Evolutionary conservation across 768 basidiomycete species (phyloP), one percentile per base, ranked within the genome.

Genomic region (Asterophora parasitica): DNA sequence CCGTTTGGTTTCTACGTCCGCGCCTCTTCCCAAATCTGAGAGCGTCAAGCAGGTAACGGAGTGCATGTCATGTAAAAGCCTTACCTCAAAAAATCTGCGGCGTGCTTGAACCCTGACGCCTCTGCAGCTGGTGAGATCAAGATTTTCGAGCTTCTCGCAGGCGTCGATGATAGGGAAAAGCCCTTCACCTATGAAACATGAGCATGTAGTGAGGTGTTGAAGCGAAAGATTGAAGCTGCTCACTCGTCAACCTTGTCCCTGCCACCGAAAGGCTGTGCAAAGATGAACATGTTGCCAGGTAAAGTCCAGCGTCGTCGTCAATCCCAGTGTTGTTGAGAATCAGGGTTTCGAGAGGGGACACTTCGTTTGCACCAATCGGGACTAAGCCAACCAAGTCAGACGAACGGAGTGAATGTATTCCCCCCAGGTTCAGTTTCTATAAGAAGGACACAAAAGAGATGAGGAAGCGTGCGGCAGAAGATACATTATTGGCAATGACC

Each of bases 61-160:
- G 1, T 33, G 10, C 11, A 16, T n/a, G 23, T 34, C 34, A 26
- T 27, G 0, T 36, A 28, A 26, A 23, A 20, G 2, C 51, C 64
- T 12, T 37, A 75, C 84, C 69, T 86, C 81, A 55, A 88, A 88
- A 55, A 88, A 81, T 6, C 74, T 74, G 11, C 85, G 72, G 19
- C 85, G 67, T 51, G 85, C 81, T 0, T 69, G 68, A 4, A 85
- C 72, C 5, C 58, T 68, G 44, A 88, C 71, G 4, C 85, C 77
- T 43, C 85, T 72, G 51, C 85, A 88, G 49, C 82, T 79, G 3
- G 82, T 86, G 37, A 88, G 63, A 56, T 85, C 78, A 11, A 87
- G 58, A n/a, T 66, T 74, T 48, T 68, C 62, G 23, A 88, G 65
- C 23, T 64, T 66, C 2, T 66, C 52, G 53, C 85, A 88, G 0